Evolutionary conservation across 2,329 filamentous ascomycete genomes (phyloP), one percentile per base, ranked within the genome.

Genomic region (Claviceps sp.): DNA sequence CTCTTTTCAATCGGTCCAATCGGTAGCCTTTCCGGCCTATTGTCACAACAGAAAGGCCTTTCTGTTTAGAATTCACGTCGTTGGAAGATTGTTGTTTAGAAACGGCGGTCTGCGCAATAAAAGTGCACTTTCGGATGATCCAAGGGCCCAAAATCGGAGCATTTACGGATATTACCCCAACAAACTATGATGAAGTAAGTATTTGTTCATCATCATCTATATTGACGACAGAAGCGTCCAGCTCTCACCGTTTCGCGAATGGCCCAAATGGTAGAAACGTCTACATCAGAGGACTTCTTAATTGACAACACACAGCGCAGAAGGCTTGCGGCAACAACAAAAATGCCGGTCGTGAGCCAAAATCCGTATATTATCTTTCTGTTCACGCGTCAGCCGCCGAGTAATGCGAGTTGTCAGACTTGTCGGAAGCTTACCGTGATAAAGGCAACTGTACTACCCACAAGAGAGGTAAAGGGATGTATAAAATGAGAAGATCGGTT

Each of bases 251-350:
- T 61, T 52, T 61, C 59, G 53, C 60, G 57, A 48, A 61, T 61
- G 3, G 60, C 57, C 59, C 59, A 61, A 24, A 61, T 61, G 16
- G 58, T 61, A 8, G 55, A 56, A 2, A 61, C 52, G 44, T 61
- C 58, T 16, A 61, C 57, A 17, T 57, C 53, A 26, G 47, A 41
- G 11, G 56, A 55, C 43, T 60, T 55, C 38, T 51, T 41, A 5
- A 61, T 50, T 24, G 54, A 61, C 5, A 60, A 50, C 14, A 61
- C 46, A 49, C 59, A 61, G 38, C 60, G 51, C 40, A 61, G 52
- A 10, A 61, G 52, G 6, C 54, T 59, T 2, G 60, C 59, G 7
- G 61, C 53, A n/a, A 61, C 57, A 44, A 61, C 57, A 24, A 61
- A 61, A 7, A 61, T 43, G 4, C 60, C 60, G 4, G 55, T 59